Evolutionary conservation across 148 eudicot species (phyloP).

Genomic region (Cornus florida): DNA sequence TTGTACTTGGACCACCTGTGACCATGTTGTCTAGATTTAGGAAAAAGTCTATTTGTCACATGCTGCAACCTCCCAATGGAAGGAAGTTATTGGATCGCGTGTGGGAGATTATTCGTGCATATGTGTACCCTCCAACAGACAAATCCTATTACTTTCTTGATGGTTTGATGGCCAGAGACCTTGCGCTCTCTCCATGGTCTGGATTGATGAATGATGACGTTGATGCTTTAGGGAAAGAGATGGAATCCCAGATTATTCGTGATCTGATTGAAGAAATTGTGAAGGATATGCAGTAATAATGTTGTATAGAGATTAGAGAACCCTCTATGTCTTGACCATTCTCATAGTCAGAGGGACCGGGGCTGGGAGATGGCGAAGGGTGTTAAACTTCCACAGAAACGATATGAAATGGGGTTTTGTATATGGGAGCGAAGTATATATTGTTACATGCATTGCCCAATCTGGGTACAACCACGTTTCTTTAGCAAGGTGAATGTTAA

Average conservation of each 20-base stretch:
- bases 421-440: constrained; percentile 1
- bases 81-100: constrained; percentile 56
- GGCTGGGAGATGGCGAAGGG: background rate
- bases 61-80: constrained; percentile 44
- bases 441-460: constrained; percentile 9
- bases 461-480: constrained; percentile 3
- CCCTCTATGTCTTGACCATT: constrained; percentile 9
- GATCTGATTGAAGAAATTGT: constrained; percentile 68
- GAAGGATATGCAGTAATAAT: constrained; percentile 39
- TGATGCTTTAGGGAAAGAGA: constrained; percentile 52
- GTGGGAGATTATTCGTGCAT: constrained; percentile 56
- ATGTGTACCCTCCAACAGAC: constrained; percentile 50
- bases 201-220: constrained; percentile 56
- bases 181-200: constrained; percentile 55
- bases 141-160: constrained; percentile 44
- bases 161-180: constrained; percentile 61
- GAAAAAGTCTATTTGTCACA: constrained; percentile 37
- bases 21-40: constrained; percentile 47
- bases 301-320: constrained; percentile 8
- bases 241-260: constrained; percentile 54
- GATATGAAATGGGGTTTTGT: background rate
- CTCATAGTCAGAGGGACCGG: background rate
- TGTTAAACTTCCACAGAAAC: background rate
- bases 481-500: background rate
- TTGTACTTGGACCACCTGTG: constrained; percentile 52